phyloP scores from a whole-genome alignment of 2,329 filamentous ascomycete species.

The Trichoderma citrinoviride region DNA sequence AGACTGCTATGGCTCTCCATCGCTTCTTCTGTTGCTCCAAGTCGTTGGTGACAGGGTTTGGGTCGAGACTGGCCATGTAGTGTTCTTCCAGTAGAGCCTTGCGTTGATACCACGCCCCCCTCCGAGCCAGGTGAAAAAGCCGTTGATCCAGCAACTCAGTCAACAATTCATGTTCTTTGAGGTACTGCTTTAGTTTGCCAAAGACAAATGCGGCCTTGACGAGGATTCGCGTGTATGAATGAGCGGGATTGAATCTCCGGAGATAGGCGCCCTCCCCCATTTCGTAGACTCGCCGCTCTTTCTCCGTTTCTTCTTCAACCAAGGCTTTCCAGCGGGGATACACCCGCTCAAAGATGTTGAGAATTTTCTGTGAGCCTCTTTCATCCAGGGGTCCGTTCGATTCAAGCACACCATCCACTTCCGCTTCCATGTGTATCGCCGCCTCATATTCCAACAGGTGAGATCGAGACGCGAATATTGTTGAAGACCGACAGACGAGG shows the following conservation, averaged over 20 bases:
- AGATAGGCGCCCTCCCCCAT: constrained; percentile 86
- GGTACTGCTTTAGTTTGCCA: constrained; percentile 77
- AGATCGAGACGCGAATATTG: constrained; percentile 77
- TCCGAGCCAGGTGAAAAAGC: constrained; percentile 79
- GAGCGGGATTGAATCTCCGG: constrained; percentile 83
- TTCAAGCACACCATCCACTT: constrained; percentile 79
- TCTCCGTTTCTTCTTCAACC: constrained; percentile 70
- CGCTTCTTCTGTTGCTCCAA: constrained; percentile 65
- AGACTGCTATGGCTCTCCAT: constrained; percentile 74
- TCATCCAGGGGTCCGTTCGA: constrained; percentile 68
- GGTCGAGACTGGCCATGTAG: constrained; percentile 71
- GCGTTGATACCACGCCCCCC: constrained; percentile 93
- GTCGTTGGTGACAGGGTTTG: constrained; percentile 39
- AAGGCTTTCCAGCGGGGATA: constrained; percentile 78
- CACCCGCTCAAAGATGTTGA: constrained; percentile 70
- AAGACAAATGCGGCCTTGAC: constrained; percentile 82
- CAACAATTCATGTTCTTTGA: constrained; percentile 71
- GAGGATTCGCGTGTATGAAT: constrained; percentile 89
- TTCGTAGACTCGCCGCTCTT: constrained; percentile 74
- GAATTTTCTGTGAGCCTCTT: constrained; percentile 62
- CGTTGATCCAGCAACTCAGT: constrained; percentile 73
- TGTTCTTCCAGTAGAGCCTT: constrained; percentile 93
- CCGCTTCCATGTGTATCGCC: constrained; percentile 75
- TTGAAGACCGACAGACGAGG: constrained; percentile 82
- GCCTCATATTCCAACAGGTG: constrained; percentile 86